phyloP scores from a whole-genome alignment of 176 grass and related monocot genomes.

The Triticum urartu region DNA sequence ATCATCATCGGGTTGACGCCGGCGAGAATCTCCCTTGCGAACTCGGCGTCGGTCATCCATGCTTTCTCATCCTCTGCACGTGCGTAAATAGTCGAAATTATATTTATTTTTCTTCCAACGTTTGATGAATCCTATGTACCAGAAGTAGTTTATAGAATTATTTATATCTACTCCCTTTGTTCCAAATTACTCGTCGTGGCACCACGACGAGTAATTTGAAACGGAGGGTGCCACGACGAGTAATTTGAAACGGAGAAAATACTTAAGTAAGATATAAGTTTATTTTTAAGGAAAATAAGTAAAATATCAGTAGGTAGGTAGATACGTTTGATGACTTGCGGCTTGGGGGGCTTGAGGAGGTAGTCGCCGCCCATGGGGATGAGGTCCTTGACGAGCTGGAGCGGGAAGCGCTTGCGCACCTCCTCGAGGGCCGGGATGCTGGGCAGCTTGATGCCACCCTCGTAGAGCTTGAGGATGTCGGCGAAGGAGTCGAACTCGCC shows the following conservation, averaged over 20 bases:
- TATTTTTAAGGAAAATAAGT: no score
- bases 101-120: no score
- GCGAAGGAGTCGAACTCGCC: neutral
- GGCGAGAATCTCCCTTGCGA: conserved; percentile 12
- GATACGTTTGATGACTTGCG: neutral
- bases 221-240: no score
- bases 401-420: neutral
- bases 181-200: no score
- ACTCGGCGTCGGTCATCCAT: neutral
- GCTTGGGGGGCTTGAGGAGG: neutral
- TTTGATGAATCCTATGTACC: no score
- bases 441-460: conserved; percentile 10
- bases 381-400: neutral
- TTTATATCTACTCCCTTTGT: no score
- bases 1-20: conserved; percentile 11
- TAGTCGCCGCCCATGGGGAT: neutral
- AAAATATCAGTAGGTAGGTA: neutral
- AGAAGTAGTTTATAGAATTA: no score
- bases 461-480: conserved; percentile 7
- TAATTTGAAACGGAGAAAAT: no score
- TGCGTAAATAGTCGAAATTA: neutral
- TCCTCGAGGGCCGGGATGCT: neutral
- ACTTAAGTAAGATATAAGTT: no score
- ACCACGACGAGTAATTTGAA: no score
- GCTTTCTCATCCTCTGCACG: neutral